Conservation (phyloP, 768 basidiomycete species). For the Termitomyces sp. region DNA sequence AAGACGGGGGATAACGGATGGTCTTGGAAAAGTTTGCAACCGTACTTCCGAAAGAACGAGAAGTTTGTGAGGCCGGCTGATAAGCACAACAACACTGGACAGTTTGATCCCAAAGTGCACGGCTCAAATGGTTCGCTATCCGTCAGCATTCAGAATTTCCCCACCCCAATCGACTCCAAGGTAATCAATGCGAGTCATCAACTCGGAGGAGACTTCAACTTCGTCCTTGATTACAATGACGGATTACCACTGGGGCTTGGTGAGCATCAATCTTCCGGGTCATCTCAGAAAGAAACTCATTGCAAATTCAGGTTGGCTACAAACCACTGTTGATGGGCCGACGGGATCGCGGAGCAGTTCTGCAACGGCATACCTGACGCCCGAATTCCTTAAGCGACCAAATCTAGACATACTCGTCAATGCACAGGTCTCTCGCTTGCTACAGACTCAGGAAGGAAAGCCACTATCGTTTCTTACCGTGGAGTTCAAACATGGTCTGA, state of each 20-base stretch:
- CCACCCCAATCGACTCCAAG: slow-evolving; percentile 17
- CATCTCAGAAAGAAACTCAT: background rate
- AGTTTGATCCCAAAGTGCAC: slow-evolving; percentile 25
- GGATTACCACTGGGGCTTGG: slow-evolving; percentile 28
- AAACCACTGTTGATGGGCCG: slow-evolving; percentile 16
- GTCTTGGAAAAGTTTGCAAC: slow-evolving; percentile 28
- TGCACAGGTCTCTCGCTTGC: slow-evolving; percentile 21
- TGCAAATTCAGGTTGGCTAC: slow-evolving; percentile 5
- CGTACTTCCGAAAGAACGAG: slow-evolving; percentile 28
- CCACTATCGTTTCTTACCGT: slow-evolving; percentile 11
- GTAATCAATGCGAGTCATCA: slow-evolving; percentile 16
- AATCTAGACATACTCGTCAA: slow-evolving; percentile 30
- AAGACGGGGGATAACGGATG: slow-evolving; percentile 29
- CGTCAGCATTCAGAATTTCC: slow-evolving; percentile 25
- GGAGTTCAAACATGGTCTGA: slow-evolving; percentile 7
- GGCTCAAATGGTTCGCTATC: slow-evolving; percentile 12
- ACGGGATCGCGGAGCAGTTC: slow-evolving; percentile 27
- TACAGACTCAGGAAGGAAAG: slow-evolving; percentile 13
- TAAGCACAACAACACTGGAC: slow-evolving; percentile 27
- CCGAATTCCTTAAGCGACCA: slow-evolving; percentile 21
- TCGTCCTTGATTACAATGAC: slow-evolving; percentile 28
- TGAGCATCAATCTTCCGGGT: slow-evolving; percentile 7
- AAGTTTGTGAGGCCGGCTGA: slow-evolving; percentile 25
- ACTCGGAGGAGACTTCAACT: slow-evolving; percentile 23
- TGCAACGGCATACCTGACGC: slow-evolving; percentile 29